These are phyloP conservation scores for Ganoderma leucocontextum DNA, from an alignment of 1,284 basidiomycete genomes.

Conservation along the genomic window DNA sequence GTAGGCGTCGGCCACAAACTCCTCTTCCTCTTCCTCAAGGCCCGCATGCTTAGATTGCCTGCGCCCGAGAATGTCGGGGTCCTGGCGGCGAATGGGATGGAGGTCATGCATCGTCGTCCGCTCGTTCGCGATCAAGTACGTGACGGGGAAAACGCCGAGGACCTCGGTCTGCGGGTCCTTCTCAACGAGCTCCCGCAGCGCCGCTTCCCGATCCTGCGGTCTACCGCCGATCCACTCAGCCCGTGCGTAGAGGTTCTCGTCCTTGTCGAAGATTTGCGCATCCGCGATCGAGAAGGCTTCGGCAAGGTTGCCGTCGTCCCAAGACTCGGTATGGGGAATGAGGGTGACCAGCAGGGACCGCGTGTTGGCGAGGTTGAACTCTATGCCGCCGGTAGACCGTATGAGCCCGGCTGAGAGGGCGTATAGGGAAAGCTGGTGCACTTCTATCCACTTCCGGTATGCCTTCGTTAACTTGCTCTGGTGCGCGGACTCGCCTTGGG, in stretches of 20 bases:
- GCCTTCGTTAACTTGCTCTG: background rate
- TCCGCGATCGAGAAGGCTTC: constrained; percentile 1
- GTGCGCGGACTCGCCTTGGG: background rate
- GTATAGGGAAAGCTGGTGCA: background rate
- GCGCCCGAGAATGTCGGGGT: background rate
- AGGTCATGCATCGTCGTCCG: constrained; percentile 5
- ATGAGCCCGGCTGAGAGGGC: background rate
- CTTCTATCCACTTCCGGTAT: background rate
- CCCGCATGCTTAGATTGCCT: background rate
- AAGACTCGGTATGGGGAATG: background rate
- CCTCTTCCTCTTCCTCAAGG: background rate
- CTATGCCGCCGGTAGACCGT: constrained; percentile 1
- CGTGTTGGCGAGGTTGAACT: background rate
- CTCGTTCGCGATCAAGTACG: constrained; percentile 2
- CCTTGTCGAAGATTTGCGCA: background rate
- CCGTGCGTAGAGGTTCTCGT: constrained; percentile 3
- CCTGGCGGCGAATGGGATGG: background rate
- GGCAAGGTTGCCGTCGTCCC: background rate
- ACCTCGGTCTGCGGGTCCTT: background rate
- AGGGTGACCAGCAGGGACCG: background rate
- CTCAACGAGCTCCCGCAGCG: background rate
- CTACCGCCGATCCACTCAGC: background rate
- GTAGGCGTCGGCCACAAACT: background rate
- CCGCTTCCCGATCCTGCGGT: background rate
- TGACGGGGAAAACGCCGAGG: background rate